Evolutionary conservation across 768 basidiomycete species (phyloP).

Genomic region (Lentinus tigrinus): DNA sequence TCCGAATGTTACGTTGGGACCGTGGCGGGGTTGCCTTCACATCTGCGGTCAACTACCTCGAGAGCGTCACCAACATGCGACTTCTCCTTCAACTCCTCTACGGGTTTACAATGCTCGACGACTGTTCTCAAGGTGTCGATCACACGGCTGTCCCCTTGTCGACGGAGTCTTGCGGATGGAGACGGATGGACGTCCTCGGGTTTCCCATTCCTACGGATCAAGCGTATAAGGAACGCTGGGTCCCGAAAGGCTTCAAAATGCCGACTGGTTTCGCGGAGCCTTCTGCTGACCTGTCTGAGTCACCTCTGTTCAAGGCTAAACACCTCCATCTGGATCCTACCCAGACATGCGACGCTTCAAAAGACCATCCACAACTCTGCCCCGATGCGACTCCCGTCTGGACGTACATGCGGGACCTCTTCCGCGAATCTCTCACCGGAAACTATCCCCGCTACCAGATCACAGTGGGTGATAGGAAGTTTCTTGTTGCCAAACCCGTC

Average conservation of each 20-base stretch:
- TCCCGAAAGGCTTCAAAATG: not conserved
- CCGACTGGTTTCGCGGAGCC: not conserved
- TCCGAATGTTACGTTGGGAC: slow-evolving; percentile 5
- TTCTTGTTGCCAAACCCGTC: not conserved
- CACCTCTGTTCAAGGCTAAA: too few species aligned
- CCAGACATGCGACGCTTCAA: too few species aligned
- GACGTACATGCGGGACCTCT: too few species aligned
- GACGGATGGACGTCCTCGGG: not conserved
- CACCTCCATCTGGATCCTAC: too few species aligned
- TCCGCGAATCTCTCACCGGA: too few species aligned
- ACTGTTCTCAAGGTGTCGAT: slow-evolving; percentile 1
- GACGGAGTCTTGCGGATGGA: not conserved
- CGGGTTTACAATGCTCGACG: not conserved
- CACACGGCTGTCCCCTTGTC: not conserved
- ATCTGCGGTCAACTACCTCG: not conserved
- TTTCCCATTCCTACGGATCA: too few species aligned
- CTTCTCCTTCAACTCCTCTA: not conserved
- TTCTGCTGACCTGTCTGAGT: too few species aligned
- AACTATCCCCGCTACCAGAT: slow-evolving; percentile 3
- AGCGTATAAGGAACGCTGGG: not conserved
- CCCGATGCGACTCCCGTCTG: too few species aligned
- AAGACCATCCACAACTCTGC: too few species aligned
- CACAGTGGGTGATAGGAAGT: not conserved
- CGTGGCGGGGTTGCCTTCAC: not conserved
- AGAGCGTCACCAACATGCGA: not conserved